These are phyloP conservation scores for Candida lessepsii DNA, from an alignment of 805 yeast genomes.

Conservation along the genomic window DNA sequence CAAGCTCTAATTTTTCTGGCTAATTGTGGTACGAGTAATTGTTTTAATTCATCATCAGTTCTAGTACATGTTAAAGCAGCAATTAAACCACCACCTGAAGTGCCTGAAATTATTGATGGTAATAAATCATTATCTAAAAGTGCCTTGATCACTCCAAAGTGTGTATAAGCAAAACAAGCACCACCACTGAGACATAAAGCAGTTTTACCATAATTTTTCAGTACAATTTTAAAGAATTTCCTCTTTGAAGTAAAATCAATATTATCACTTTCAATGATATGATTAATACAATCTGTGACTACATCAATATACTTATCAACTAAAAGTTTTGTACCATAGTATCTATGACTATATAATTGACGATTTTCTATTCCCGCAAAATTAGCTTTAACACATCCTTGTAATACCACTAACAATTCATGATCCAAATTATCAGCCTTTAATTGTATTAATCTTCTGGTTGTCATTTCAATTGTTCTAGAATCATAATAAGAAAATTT, in stretches of 20 bases:
- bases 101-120: constrained; percentile 72
- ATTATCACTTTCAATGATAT: constrained; percentile 36
- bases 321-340: constrained; percentile 68
- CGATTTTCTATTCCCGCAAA: constrained; percentile 80
- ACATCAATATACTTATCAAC: constrained; percentile 55
- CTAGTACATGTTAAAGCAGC: constrained; percentile 73
- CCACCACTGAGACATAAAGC: constrained; percentile 78
- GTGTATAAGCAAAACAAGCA: constrained; percentile 74
- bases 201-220: constrained; percentile 66
- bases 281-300: constrained; percentile 48
- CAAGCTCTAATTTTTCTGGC: constrained; percentile 69
- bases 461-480: constrained; percentile 52
- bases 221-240: constrained; percentile 53
- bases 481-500: constrained; percentile 68
- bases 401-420: constrained; percentile 55
- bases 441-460: constrained; percentile 38
- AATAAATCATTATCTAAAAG: constrained; percentile 62
- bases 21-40: constrained; percentile 57
- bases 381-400: constrained; percentile 66
- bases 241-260: constrained; percentile 44
- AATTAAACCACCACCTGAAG: constrained; percentile 78
- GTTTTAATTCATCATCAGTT: constrained; percentile 61
- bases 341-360: constrained; percentile 66
- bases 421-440: constrained; percentile 35
- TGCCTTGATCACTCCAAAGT: constrained; percentile 74